These are phyloP conservation scores for Fremontodendron californicum DNA, from an alignment of 345 rosid genomes.

Conservation along the genomic window DNA sequence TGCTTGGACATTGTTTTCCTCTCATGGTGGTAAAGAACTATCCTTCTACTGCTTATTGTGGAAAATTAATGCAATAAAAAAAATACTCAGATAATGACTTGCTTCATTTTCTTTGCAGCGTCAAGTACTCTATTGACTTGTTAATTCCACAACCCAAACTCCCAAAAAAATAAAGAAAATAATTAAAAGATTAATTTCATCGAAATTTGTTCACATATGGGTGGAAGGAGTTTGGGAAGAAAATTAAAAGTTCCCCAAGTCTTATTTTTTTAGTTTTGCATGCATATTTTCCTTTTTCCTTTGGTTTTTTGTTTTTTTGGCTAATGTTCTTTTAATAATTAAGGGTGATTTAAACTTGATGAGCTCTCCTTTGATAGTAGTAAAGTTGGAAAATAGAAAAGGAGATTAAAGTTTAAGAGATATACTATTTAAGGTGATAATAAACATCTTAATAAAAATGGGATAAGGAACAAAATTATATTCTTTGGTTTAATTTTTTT, in stretches of 20 bases:
- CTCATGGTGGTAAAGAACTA: too few species aligned
- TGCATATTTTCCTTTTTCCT: neutral
- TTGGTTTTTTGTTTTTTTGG: too few species aligned
- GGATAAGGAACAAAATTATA: too few species aligned
- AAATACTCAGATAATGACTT: neutral
- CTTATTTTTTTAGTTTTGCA: too few species aligned
- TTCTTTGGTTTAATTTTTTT: too few species aligned
- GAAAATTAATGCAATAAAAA: neutral
- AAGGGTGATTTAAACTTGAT: neutral
- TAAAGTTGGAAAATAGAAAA: neutral
- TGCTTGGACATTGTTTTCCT: too few species aligned
- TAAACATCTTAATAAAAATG: too few species aligned
- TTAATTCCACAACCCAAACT: neutral
- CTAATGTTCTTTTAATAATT: too few species aligned
- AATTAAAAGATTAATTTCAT: too few species aligned
- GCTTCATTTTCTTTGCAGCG: neutral
- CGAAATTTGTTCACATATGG: neutral
- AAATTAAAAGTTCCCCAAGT: neutral
- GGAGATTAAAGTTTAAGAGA: too few species aligned
- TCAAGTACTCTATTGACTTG: neutral
- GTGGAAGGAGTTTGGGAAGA: neutral
- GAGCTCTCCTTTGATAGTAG: neutral
- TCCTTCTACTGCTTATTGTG: neutral
- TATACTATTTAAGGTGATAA: too few species aligned
- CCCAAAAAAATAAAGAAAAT: too few species aligned